phyloP scores from a whole-genome alignment of 2,329 filamentous ascomycete genomes.

The Aureobasidium pullulans region DNA sequence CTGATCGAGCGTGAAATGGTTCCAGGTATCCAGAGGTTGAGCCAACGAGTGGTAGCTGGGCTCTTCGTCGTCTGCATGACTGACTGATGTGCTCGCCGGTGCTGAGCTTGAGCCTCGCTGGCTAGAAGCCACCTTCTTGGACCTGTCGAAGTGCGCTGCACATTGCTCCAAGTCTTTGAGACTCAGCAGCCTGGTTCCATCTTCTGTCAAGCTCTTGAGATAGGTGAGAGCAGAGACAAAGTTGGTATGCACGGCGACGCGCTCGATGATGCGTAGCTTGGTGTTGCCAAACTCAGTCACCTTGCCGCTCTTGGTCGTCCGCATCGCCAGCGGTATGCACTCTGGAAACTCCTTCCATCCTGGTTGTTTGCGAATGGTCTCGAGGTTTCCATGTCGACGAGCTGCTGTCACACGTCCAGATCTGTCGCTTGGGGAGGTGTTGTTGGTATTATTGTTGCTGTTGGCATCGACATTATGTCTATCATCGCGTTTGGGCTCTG shows the following conservation, averaged over 20 bases:
- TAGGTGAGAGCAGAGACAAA: neutral
- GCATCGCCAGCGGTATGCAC: neutral
- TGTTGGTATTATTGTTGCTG: neutral
- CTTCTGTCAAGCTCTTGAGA: neutral
- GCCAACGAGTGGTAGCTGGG: neutral
- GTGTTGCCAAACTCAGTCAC: slow-evolving; percentile 10
- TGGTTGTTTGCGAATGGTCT: neutral
- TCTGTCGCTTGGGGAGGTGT: neutral
- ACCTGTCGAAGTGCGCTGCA: neutral
- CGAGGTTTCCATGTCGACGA: neutral
- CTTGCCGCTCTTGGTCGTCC: slow-evolving; percentile 9
- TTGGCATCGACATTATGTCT: neutral
- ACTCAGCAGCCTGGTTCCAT: neutral
- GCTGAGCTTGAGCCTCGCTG: neutral
- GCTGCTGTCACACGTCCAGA: neutral
- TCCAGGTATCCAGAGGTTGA: neutral
- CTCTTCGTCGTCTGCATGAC: neutral
- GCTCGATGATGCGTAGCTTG: slow-evolving; percentile 11
- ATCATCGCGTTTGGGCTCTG: neutral
- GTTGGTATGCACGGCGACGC: neutral
- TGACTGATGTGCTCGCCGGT: neutral
- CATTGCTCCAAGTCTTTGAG: slow-evolving; percentile 4
- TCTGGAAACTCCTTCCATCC: slow-evolving; percentile 1
- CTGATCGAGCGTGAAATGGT: neutral
- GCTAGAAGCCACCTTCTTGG: neutral